Base-by-base conservation (phyloP, 1,284 basidiomycete species). In the Schizophyllum commune region DNA sequence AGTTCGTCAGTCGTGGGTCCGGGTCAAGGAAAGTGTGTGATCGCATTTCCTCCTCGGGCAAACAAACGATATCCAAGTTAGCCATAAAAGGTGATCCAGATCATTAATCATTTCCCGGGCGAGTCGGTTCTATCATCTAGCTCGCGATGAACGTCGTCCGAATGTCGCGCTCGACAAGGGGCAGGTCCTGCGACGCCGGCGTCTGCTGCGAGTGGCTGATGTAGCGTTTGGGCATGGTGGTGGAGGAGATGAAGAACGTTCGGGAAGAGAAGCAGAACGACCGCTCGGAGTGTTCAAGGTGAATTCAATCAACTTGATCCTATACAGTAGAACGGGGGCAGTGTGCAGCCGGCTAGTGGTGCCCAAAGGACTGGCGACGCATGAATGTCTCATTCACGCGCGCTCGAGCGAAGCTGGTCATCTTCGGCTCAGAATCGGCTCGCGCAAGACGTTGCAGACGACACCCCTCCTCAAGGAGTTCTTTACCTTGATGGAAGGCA, bases 341-440 rank as follows among this genome's bases (percentile, higher is more conserved):
- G 27, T 27, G 27, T 27, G 27, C 27, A 5, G 27, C 27, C 27
- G 27, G 27, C 27, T 5, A 27, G 27, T 27, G 27, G 27, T 27
- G 27, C 27, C 27, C 27, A 27, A 93, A 91, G 67, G 97, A 98
- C 71, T 96, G 94, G 91, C 81, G 96, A 54, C 78, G 97, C 39
- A 89, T 98, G 79, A 99, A 99, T 70, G 97, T 99, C 34, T 92
- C 94, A 2, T 92, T 99, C 70, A 99, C 97, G 0, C 86, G 97
- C 3, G 96, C 96, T 0, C 86, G 90, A 60, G 85, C 85, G 51
- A 98, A 98, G 74, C 77, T 99, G 3, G 81, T 98, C 69, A 88
- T 99, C 61, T 82, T 99, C 67, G 97, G 96, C n/a, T n/a, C n/a
- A n/a, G n/a, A n/a, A n/a, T n/a, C n/a, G n/a, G n/a, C 17, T 92